Conservation (phyloP, 768 basidiomycete genomes). For the Termitomyces sp. region DNA sequence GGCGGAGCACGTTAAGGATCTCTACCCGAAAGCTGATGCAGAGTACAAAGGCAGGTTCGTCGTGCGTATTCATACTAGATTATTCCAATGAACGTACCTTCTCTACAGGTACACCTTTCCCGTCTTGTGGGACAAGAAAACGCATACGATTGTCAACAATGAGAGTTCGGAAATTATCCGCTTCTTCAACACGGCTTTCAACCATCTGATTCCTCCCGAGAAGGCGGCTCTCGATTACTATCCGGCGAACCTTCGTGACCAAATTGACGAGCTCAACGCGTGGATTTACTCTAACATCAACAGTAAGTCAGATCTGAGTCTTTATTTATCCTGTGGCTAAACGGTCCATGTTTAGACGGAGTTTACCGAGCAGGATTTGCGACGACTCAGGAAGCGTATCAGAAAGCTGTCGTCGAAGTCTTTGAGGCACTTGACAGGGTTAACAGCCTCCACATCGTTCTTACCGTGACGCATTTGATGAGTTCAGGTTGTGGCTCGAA, state of each 20-base stretch:
- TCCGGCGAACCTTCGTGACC: slow-evolving; percentile 62
- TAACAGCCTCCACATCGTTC: too few species aligned
- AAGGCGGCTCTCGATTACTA: slow-evolving; percentile 73
- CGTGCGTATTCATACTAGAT: neutral
- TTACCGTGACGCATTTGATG: too few species aligned
- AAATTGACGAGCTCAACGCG: slow-evolving; percentile 83
- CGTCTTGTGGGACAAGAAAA: slow-evolving; percentile 91
- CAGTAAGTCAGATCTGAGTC: slow-evolving; percentile 57
- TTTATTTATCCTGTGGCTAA: neutral
- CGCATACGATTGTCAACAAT: slow-evolving; percentile 88
- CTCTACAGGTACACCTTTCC: slow-evolving; percentile 76
- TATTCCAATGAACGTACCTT: neutral
- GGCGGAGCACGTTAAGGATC: slow-evolving; percentile 73
- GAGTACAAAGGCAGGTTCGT: slow-evolving; percentile 67
- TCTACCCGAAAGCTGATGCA: slow-evolving; percentile 78
- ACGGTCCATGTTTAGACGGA: slow-evolving; percentile 51
- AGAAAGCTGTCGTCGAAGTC: slow-evolving; percentile 44
- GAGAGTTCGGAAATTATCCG: slow-evolving; percentile 95
- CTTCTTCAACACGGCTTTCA: slow-evolving; percentile 86
- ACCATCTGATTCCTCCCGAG: slow-evolving; percentile 65
- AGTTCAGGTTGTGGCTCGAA: too few species aligned
- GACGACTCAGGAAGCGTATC: slow-evolving; percentile 76
- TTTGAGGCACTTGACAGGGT: slow-evolving; percentile 80
- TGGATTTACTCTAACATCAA: slow-evolving; percentile 88
- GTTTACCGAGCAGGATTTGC: slow-evolving; percentile 94